These are phyloP conservation scores for Coniella vitis DNA, from an alignment of 2,329 filamentous ascomycete species.

Conservation along the genomic window DNA sequence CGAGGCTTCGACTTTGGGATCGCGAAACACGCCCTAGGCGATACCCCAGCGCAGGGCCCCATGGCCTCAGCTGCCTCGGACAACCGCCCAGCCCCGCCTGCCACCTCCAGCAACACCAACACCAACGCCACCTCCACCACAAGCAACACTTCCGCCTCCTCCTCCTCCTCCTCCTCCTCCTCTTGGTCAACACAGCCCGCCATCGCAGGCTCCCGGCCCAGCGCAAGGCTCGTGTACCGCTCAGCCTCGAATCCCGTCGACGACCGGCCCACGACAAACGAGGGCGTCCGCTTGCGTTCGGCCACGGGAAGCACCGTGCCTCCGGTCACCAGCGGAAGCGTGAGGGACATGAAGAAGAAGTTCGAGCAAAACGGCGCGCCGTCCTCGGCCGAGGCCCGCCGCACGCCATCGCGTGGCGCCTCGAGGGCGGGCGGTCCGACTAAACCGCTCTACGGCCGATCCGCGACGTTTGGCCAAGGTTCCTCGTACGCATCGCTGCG, in stretches of 20 bases:
- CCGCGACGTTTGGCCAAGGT: conserved; percentile 26
- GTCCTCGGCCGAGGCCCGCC: conserved; percentile 27
- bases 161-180: too few species aligned
- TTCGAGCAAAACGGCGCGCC: conserved; percentile 56
- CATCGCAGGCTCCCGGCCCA: conserved; percentile 32
- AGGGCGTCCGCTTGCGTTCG: conserved; percentile 25
- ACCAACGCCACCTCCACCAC: conserved; percentile 21
- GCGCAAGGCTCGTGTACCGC: conserved; percentile 37
- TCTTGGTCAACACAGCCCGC: conserved; percentile 38
- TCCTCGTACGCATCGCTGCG: conserved; percentile 37
- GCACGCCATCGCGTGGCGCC: conserved; percentile 26
- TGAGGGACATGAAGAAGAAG: conserved; percentile 72
- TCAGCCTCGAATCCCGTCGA: conserved; percentile 52
- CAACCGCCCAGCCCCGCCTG: conserved; percentile 33
- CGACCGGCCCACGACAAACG: conserved; percentile 28
- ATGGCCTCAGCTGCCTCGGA: conserved; percentile 33
- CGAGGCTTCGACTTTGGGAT: conserved; percentile 37
- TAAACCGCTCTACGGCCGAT: conserved; percentile 26
- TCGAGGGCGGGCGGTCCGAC: conserved; percentile 26
- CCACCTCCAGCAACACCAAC: conserved; percentile 39
- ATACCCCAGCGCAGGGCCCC: conserved; percentile 28
- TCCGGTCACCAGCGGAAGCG: conserved; percentile 50
- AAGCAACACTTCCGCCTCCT: conserved; percentile 28
- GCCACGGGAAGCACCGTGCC: conserved; percentile 27
- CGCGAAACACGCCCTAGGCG: conserved; percentile 34